Conservation (phyloP, 306 rosid genomes). For the Vigna nakashimae region DNA sequence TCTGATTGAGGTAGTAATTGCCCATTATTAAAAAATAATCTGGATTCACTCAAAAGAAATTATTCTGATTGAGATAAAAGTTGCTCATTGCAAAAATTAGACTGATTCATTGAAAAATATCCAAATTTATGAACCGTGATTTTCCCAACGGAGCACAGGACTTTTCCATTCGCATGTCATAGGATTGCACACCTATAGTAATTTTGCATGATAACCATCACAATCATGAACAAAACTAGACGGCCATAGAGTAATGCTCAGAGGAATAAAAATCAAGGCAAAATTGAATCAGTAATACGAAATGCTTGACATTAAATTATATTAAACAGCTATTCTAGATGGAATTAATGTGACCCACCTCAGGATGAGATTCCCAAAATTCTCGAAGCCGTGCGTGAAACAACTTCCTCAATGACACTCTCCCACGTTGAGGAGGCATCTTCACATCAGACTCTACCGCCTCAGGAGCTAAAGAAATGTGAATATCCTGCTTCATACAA, state of each 20-base stretch:
- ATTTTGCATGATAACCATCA: background rate
- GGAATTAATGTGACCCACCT: slow-evolving; percentile 47
- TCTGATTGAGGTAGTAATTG: background rate
- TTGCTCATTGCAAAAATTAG: background rate
- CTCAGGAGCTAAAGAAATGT: slow-evolving; percentile 51
- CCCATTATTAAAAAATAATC: background rate
- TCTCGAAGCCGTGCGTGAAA: slow-evolving; percentile 56
- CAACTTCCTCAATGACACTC: slow-evolving; percentile 54
- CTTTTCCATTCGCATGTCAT: too few relatives aligned
- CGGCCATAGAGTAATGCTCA: too few relatives aligned
- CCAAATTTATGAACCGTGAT: background rate
- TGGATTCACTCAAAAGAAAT: background rate
- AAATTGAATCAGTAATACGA: background rate
- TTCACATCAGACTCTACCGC: slow-evolving; percentile 50
- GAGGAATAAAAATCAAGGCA: background rate
- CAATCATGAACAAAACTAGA: too few relatives aligned
- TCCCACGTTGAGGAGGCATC: slow-evolving; percentile 41
- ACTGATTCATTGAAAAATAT: background rate
- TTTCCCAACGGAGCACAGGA: background rate
- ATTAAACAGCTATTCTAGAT: background rate
- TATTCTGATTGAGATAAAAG: background rate
- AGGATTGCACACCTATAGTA: background rate
- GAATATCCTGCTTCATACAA: slow-evolving; percentile 82
- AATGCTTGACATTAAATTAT: background rate
- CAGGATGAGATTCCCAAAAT: slow-evolving; percentile 64